These are phyloP conservation scores for Cubamyces sp. DNA, from an alignment of 768 basidiomycete genomes.

Conservation along the genomic window DNA sequence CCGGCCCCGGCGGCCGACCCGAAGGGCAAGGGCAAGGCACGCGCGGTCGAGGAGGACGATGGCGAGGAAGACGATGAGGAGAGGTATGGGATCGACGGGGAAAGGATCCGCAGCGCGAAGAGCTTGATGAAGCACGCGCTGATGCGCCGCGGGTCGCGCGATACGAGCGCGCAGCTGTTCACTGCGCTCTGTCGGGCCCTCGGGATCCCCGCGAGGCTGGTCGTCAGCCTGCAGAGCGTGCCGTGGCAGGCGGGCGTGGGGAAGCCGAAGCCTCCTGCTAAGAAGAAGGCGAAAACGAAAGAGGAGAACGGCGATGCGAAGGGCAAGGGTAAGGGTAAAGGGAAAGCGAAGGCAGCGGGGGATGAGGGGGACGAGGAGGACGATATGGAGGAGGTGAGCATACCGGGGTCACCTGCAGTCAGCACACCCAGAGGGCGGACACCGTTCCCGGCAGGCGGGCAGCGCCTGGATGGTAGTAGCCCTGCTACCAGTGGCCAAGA, in stretches of 20 bases:
- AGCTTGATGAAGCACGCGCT: constrained; percentile 94
- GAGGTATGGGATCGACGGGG: constrained; percentile 48
- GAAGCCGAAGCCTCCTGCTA: constrained; percentile 53
- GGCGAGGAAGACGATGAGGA: constrained; percentile 42
- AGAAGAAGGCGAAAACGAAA: constrained; percentile 35
- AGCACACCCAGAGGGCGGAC: constrained; percentile 30
- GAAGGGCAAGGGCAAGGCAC: constrained; percentile 38
- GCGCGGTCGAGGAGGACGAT: constrained; percentile 41
- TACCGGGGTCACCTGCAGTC: constrained; percentile 19
- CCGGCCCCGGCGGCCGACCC: not conserved
- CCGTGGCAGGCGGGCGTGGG: constrained; percentile 81
- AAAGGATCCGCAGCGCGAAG: constrained; percentile 74
- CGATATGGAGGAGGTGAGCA: constrained; percentile 44
- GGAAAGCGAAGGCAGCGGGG: constrained; percentile 16
- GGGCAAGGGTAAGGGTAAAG: constrained; percentile 45
- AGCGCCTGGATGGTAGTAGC: constrained; percentile 41
- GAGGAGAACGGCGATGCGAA: constrained; percentile 33
- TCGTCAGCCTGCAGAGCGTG: constrained; percentile 89
- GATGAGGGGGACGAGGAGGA: constrained; percentile 10
- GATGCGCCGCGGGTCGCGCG: constrained; percentile 77
- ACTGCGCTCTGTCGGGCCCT: constrained; percentile 87
- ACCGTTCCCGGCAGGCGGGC: constrained; percentile 44
- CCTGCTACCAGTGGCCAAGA: constrained; percentile 40
- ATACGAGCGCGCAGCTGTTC: constrained; percentile 89
- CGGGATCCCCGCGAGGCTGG: constrained; percentile 83